Percentiles rank a stretch among this genome's conserved stretches.
phyloP scores from a whole-genome alignment of 2,329 filamentous ascomycete species.

The Trichoderma lentiforme region DNA sequence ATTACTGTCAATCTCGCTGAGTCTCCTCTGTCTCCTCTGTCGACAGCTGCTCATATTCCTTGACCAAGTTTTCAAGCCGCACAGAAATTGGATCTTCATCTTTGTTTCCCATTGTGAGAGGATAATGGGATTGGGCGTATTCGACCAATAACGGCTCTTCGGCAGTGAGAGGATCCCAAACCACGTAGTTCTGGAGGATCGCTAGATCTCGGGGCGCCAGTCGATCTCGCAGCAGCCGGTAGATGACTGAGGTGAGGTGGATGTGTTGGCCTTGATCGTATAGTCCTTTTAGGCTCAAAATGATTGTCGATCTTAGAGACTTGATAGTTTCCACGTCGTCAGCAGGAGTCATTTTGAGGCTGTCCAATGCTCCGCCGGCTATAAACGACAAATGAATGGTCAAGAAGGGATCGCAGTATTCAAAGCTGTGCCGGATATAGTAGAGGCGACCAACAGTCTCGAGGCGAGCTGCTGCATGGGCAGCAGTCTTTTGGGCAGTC shows the following conservation, averaged over 20 bases:
- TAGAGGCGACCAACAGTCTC: slow-evolving; percentile 35
- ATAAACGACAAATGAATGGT: slow-evolving; percentile 1
- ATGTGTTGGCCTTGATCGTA: slow-evolving; percentile 16
- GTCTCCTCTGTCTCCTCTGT: not conserved
- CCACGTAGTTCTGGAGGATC: not conserved
- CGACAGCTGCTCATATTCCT: not conserved
- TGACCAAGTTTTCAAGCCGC: slow-evolving; percentile 3
- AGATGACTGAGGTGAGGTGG: slow-evolving; percentile 4
- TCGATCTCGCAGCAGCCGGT: not conserved
- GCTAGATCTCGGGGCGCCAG: not conserved
- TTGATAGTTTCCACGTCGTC: not conserved
- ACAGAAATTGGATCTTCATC: not conserved
- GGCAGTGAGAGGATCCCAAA: not conserved
- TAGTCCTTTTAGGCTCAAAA: slow-evolving; percentile 13
- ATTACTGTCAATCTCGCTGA: not conserved
- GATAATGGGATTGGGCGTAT: slow-evolving; percentile 9
- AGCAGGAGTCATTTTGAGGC: not conserved
- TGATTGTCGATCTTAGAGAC: not conserved
- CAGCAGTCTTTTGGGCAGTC: slow-evolving; percentile 12
- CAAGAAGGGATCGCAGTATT: slow-evolving; percentile 14
- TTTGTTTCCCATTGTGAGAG: not conserved
- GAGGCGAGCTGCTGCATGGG: slow-evolving; percentile 25
- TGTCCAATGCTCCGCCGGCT: slow-evolving; percentile 2
- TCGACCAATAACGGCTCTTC: not conserved
- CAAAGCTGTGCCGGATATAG: slow-evolving; percentile 34